These are phyloP conservation scores for Porogramme epimiltina DNA, from an alignment of 1,284 basidiomycete genomes.

Conservation along the genomic window DNA sequence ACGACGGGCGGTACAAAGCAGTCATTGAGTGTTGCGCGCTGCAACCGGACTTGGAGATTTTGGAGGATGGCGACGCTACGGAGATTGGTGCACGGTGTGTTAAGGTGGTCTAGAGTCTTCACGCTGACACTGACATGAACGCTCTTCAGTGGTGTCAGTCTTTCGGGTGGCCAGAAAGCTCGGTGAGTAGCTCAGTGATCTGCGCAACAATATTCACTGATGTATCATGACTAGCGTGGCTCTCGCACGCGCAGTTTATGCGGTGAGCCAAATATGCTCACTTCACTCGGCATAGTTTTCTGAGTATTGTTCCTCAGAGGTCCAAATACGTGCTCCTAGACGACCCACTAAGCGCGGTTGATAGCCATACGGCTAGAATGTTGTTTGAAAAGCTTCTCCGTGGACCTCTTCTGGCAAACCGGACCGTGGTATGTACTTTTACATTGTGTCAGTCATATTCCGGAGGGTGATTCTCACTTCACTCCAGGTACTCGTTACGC, in stretches of 20 bases:
- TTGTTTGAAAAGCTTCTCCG: constrained; percentile 65
- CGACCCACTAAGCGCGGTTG: constrained; percentile 74
- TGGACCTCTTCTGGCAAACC: constrained; percentile 63
- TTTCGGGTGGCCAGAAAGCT: constrained; percentile 70
- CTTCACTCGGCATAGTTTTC: no score
- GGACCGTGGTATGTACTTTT: constrained; percentile 59
- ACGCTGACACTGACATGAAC: neutral
- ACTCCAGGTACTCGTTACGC: constrained; percentile 64
- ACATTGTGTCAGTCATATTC: neutral
- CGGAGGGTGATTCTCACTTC: neutral
- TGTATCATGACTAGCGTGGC: constrained; percentile 50
- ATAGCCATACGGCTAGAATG: constrained; percentile 74
- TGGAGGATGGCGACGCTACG: constrained; percentile 45
- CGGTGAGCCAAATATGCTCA: constrained; percentile 24
- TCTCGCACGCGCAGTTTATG: constrained; percentile 70
- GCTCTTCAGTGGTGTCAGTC: constrained; percentile 49
- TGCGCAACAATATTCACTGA: neutral
- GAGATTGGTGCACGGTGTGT: constrained; percentile 39
- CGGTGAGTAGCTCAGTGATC: constrained; percentile 33
- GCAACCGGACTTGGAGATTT: constrained; percentile 55
- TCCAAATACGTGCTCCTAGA: constrained; percentile 68
- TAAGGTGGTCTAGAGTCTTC: neutral
- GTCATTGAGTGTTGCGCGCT: constrained; percentile 77
- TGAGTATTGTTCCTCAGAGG: neutral
- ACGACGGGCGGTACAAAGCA: constrained; percentile 64